Conservation (phyloP, 352 stramenopile genomes). For the Phytophthora rubi region DNA sequence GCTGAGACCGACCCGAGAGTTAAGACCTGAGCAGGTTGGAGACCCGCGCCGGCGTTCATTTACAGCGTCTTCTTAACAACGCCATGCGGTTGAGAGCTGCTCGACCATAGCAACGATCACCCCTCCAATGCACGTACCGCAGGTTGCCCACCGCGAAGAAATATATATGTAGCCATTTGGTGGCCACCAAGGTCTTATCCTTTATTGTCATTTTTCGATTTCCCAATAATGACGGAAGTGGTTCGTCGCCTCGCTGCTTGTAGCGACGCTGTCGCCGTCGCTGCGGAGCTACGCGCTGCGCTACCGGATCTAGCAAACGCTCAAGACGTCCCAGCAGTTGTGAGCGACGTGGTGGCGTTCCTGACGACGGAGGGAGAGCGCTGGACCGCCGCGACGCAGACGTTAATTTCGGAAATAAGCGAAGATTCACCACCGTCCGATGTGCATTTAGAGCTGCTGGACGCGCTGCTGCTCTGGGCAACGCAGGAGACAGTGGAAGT, state of each 20-base stretch:
- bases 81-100: not conserved
- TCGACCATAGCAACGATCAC: not conserved
- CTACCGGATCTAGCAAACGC: slow-evolving; percentile 9
- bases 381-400: slow-evolving; percentile 8
- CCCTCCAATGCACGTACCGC: too few species aligned
- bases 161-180: slow-evolving; percentile 4
- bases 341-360: slow-evolving; percentile 27
- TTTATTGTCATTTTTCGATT: slow-evolving; percentile 17
- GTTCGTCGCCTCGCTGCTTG: slow-evolving; percentile 21
- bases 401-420: slow-evolving; percentile 36
- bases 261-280: slow-evolving; percentile 20
- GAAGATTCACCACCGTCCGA: not conserved
- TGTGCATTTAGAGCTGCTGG: slow-evolving; percentile 30
- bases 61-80: not conserved
- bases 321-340: slow-evolving; percentile 13
- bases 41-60: not conserved
- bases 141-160: too few species aligned
- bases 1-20: not conserved
- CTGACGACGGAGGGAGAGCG: slow-evolving; percentile 26
- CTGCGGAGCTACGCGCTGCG: slow-evolving; percentile 10
- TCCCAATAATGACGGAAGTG: slow-evolving; percentile 17
- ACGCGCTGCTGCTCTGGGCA: slow-evolving; percentile 19
- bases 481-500: slow-evolving; percentile 4
- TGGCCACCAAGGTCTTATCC: not conserved
- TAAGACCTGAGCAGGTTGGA: not conserved